These are phyloP conservation scores for Udeniomyces megalosporus DNA, from an alignment of 768 basidiomycete species.

Conservation along the genomic window DNA sequence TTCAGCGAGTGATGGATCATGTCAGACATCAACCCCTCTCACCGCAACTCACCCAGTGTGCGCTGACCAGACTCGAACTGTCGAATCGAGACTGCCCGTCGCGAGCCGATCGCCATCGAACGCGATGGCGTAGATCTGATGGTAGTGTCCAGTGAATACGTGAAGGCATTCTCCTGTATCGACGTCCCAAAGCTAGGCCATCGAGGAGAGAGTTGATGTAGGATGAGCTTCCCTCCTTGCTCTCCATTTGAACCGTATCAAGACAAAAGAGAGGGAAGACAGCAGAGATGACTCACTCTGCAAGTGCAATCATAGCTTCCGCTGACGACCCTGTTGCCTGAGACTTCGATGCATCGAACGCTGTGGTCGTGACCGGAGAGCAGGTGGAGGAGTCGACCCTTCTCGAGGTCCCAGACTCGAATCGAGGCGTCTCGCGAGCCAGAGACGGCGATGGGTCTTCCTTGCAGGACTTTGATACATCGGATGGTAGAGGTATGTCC, in stretches of 20 bases:
- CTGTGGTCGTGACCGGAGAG: constrained; percentile 63
- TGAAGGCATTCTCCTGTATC: constrained; percentile 78
- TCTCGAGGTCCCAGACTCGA: constrained; percentile 84
- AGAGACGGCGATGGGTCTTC: constrained; percentile 71
- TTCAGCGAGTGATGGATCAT: neutral
- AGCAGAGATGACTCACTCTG: constrained; percentile 38
- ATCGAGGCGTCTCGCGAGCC: constrained; percentile 76
- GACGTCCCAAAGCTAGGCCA: constrained; percentile 71
- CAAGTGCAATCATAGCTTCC: constrained; percentile 87
- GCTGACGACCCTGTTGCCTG: constrained; percentile 65
- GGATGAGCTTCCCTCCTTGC: too few relatives aligned
- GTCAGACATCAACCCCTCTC: neutral
- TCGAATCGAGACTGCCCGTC: constrained; percentile 84
- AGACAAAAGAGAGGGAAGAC: too few relatives aligned
- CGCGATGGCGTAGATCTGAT: constrained; percentile 79
- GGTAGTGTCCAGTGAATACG: constrained; percentile 63
- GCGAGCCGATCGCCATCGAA: constrained; percentile 70
- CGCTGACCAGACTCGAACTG: constrained; percentile 78
- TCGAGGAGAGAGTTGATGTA: neutral
- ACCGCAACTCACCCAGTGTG: constrained; percentile 58
- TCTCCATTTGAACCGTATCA: too few relatives aligned
- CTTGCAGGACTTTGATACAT: constrained; percentile 72
- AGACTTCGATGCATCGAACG: constrained; percentile 77
- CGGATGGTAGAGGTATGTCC: constrained; percentile 86
- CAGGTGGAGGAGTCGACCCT: constrained; percentile 38